Base-by-base conservation (phyloP, 2,329 filamentous ascomycete species). In the Aspergillus fructus region DNA sequence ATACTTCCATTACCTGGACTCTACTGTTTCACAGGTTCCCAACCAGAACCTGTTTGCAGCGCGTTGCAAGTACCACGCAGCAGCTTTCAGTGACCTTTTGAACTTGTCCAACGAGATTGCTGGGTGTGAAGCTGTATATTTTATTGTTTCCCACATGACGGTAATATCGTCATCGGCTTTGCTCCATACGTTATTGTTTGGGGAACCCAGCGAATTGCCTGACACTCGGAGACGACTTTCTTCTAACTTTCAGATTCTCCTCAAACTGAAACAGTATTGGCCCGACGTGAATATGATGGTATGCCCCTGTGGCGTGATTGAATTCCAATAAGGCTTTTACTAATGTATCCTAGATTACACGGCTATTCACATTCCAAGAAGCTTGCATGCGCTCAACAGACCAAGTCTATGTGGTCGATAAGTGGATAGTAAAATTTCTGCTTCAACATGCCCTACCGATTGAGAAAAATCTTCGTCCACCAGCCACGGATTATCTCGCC, bases 361-460 rank as follows among this genome's bases (percentile, higher is more conserved):
- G 60, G 3, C 49, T 64, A 7, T 62, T 64, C 13, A 62, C 53
- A 39, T 64, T 64, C 37, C 62, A 64, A 42, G 61, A 64, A 42
- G 59, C 53, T 13, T 64, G 58, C 15, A 61, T 64, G 62, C 37
- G 42, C 27, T 62, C 62, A 8, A 65, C 60, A 55, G 63, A 62
- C 24, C 55, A 48, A 37, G 56, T 61, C 2, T 65, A 65, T 23
- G 59, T 55, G 4, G 61, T 63, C 11, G 62, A 64, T 48, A 62
- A 59, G 52, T 65, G 63, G 63, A 63, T 56, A 46, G 56, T 62
- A 3, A 65, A 63, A 27, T 65, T 65, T 49, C 53, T 65, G 19
- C 56, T 65, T 37, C 61, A 65, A 24, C 63, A 65, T 49, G 61
- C 63, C 9, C 53, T 65, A 11, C 61, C 63, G 3, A 62, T 65